Evolutionary conservation across 2,329 filamentous ascomycete species (phyloP).

Genomic region (Hypomyces perniciosus): DNA sequence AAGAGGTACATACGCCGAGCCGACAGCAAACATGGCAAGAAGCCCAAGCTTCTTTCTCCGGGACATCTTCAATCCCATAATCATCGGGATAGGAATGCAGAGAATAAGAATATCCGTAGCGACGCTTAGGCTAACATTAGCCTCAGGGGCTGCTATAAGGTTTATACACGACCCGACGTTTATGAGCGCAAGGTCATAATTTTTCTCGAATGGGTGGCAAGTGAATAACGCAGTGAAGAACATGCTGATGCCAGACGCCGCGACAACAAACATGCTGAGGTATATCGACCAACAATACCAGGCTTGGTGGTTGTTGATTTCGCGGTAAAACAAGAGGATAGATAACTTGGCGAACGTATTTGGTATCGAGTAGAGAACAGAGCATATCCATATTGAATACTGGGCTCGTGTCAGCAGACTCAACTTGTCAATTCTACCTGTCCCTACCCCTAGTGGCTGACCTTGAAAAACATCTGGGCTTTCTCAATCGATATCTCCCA

Average conservation of each 20-base stretch:
- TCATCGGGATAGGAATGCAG: constrained; percentile 39
- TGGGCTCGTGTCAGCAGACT: not conserved
- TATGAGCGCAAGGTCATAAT: constrained; percentile 24
- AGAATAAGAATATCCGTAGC: constrained; percentile 42
- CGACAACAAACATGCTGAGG: too few species aligned
- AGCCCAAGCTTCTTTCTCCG: constrained; percentile 41
- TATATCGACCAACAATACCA: too few species aligned
- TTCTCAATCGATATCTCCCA: constrained; percentile 26
- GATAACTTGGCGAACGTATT: too few species aligned
- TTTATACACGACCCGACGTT: constrained; percentile 36
- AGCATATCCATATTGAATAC: not conserved
- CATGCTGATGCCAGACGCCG: too few species aligned
- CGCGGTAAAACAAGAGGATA: too few species aligned
- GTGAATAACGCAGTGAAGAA: too few species aligned
- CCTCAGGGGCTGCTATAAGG: constrained; percentile 13
- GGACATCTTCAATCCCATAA: constrained; percentile 40
- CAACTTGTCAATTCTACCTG: not conserved
- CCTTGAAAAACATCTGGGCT: constrained; percentile 22
- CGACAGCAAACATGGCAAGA: constrained; percentile 38
- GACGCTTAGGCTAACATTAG: constrained; percentile 29
- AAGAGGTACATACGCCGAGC: constrained; percentile 20
- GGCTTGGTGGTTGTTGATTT: too few species aligned
- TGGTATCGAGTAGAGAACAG: too few species aligned
- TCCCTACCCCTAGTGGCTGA: constrained; percentile 3
- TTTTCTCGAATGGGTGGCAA: constrained; percentile 11